phyloP scores from a whole-genome alignment of 768 basidiomycete genomes.

The Xerocomellus amylosporus region DNA sequence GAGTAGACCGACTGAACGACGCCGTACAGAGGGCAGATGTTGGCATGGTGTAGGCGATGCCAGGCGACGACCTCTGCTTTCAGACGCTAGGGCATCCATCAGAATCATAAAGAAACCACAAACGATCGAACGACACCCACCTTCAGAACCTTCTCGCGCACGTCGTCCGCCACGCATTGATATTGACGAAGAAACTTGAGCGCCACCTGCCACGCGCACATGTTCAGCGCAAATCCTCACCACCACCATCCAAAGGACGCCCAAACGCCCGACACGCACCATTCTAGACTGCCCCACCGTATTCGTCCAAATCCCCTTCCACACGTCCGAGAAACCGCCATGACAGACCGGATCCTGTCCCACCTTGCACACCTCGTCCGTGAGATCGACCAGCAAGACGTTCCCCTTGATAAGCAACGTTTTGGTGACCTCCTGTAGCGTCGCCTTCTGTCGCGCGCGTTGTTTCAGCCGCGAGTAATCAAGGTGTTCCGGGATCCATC shows the following conservation, averaged over 20 bases:
- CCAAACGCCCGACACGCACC: conserved; percentile 10
- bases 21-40: conserved; percentile 55
- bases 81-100: conserved; percentile 41
- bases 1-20: conserved; percentile 49
- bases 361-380: conserved; percentile 49
- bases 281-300: conserved; percentile 34
- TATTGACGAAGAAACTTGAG: conserved; percentile 51
- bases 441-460: conserved; percentile 55
- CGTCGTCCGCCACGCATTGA: conserved; percentile 47
- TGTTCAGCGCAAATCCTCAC: not conserved
- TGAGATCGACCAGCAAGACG: conserved; percentile 50
- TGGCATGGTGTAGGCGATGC: conserved; percentile 54
- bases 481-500: conserved; percentile 50
- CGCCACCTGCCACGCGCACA: conserved; percentile 42
- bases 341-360: conserved; percentile 48
- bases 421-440: conserved; percentile 54
- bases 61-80: conserved; percentile 56
- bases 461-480: conserved; percentile 57
- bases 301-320: conserved; percentile 56
- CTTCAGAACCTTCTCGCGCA: conserved; percentile 51
- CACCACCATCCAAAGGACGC: not conserved
- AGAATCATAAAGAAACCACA: not conserved
- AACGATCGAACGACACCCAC: conserved; percentile 25
- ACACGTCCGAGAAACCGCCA: conserved; percentile 61
- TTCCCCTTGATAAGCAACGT: conserved; percentile 50